Evolutionary conservation across 2,329 filamentous ascomycete genomes (phyloP), one percentile per base, ranked within the genome.

Genomic region (Colletotrichum higginsianum): DNA sequence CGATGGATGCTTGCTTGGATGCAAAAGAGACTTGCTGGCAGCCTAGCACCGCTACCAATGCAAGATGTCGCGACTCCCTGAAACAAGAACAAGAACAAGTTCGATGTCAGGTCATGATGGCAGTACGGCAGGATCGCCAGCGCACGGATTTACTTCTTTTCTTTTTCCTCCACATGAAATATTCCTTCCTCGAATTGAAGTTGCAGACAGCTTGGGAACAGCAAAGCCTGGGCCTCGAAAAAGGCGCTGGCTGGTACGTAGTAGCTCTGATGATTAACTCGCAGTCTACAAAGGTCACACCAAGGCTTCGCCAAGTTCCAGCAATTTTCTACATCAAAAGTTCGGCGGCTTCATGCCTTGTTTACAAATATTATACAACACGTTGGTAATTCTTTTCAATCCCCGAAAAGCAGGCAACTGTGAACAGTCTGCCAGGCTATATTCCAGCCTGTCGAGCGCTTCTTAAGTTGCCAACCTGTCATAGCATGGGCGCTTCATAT

Each of bases 281-380:
- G 11, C 42, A 18, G 6, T 15, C 11, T 7, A 46, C 9, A 8
- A 11, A 13, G 46, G 13, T 50, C 21, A 9, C 60, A 30, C 2
- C 5, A 42, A 40, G 30, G 18, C 11, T 8, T 50, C 2, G 21
- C 15, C 38, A 42, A 15, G 11, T 55, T 53, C 26, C 38, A 3
- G 26, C 64, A 42, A 13, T 21, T 38, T 69, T 55, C 53, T 44
- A 55, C 52, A 23, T 15, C 11, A 26, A 30, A 52, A 7, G 21
- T 40, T 40, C 40, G 23, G 52, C 46, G 35, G 38, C 66, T 40
- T 47, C 52, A n/a, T 60, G 66, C 46, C 60, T 49, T 46, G n/a
- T 42, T 47, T 69, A 60, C 60, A 49, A n/a, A 11, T 72, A 72
- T 63, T 67, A 47, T 72, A 72, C 62, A 72, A n/a, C 50, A 49